Conservation (phyloP, 345 rosid species). For the Populus davidiana region DNA sequence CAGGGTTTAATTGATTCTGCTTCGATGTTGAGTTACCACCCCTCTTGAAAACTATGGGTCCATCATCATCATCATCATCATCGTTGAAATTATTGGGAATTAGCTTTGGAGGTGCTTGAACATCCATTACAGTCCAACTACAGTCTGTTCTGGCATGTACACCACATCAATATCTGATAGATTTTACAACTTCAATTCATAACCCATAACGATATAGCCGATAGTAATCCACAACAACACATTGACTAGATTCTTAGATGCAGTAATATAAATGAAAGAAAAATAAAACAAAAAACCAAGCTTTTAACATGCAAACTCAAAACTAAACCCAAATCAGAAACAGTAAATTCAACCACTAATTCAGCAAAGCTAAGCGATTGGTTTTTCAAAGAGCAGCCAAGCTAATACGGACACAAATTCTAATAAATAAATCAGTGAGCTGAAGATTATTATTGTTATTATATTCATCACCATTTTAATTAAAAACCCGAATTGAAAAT, state of each 20-base stretch:
- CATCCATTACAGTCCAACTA: conserved; percentile 54
- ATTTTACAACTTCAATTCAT: conserved; percentile 1
- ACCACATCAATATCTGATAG: conserved; percentile 20
- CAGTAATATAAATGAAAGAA: background rate
- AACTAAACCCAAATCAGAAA: background rate
- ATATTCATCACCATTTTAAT: background rate
- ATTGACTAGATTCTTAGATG: background rate
- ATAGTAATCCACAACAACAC: background rate
- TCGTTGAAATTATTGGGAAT: conserved; percentile 29
- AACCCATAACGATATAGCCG: background rate
- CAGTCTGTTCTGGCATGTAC: conserved; percentile 42
- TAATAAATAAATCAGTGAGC: background rate
- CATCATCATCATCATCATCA: conserved; percentile 57
- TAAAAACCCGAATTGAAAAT: background rate
- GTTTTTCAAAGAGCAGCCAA: background rate
- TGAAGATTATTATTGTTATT: background rate
- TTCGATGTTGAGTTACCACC: conserved; percentile 37
- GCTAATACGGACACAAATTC: background rate
- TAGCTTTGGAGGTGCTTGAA: conserved; percentile 51
- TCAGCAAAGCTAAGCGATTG: background rate
- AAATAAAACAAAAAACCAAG: background rate
- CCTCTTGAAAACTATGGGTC: conserved; percentile 61
- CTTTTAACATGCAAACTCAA: background rate
- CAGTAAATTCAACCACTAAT: background rate
- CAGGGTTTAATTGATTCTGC: conserved; percentile 49